Base-by-base conservation (phyloP, 2,329 filamentous ascomycete genomes). In the Rhynchosporium secalis region DNA sequence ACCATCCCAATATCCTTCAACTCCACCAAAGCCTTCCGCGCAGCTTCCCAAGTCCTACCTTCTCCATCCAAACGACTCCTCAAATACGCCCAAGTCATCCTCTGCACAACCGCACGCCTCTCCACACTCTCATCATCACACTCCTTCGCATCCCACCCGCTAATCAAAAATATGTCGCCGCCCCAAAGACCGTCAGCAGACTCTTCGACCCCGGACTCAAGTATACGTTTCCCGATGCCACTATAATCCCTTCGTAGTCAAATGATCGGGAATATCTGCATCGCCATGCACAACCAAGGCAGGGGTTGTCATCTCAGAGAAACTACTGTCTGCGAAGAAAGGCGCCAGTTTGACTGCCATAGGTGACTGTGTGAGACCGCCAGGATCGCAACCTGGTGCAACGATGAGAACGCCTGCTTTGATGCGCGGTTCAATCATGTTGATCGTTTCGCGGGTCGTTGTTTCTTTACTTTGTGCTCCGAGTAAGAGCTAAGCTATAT, bases 141-240 rank as follows among this genome's bases (percentile, higher is more conserved):
- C 1, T 77, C 76, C 4, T 29, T 64, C 3, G 73, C 68, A 62
- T 78, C 76, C 73, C 72, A 77, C 1, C 76, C 75, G 20, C 70
- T 71, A 12, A 79, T 71, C 77, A 29, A 79, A 70, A 3, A 72
- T 72, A 58, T 79, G 77, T 60, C 69, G 20, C 72, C 1, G 64
- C 76, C 10, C 73, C 74, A 28, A 71, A 72, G 9, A 79, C 57
- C 31, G 65, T 73, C 4, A 78, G 64, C 58, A 77, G 62, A 40
- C 70, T 71, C 63, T 78, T 78, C 2, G 72, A 65, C 0, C 76
- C 76, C 1, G 73, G 68, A 12, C 72, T 68, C 3, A 70, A 60
- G 54, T 58, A 62, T 77, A 79, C 36, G 74, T 61, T 57, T 79
- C 77, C 6, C 72, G 72, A 59, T 78, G 76, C 74, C 76, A 79